Percentiles rank a stretch among this genome's conserved stretches.
Conservation (phyloP, 2,329 filamentous ascomycete genomes). For the Ophiostoma perfectum region DNA sequence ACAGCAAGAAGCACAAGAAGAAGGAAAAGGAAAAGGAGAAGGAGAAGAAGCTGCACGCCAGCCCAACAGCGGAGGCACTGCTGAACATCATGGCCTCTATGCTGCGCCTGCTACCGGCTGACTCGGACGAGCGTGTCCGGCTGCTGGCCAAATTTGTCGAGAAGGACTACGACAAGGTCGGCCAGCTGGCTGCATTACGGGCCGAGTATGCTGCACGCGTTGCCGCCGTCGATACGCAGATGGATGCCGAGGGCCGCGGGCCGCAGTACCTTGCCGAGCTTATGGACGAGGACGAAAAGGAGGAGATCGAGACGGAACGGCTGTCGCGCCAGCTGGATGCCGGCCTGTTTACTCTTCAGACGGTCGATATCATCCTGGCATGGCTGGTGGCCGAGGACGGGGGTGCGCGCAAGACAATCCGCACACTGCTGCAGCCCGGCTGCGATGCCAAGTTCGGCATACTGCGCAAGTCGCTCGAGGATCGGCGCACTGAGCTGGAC, state of each 20-base stretch:
- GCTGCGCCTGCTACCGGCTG: constrained; percentile 70
- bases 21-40: constrained; percentile 15
- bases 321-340: constrained; percentile 72
- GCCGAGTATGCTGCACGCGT: constrained; percentile 63
- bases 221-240: constrained; percentile 55
- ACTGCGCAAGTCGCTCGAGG: constrained; percentile 63
- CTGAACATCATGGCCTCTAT: constrained; percentile 80
- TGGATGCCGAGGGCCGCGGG: constrained; percentile 39
- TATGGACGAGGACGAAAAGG: constrained; percentile 54
- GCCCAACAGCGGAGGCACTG: constrained; percentile 69
- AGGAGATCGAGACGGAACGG: constrained; percentile 63
- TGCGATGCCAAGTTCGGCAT: constrained; percentile 42
- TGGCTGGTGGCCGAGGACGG: constrained; percentile 90
- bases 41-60: constrained; percentile 42
- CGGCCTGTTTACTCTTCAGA: constrained; percentile 77
- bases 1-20: constrained; percentile 24
- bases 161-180: constrained; percentile 83
- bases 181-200: constrained; percentile 64
- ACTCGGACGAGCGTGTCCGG: constrained; percentile 73
- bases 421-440: constrained; percentile 48
- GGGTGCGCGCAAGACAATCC: constrained; percentile 63
- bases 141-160: constrained; percentile 92
- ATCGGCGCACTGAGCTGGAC: constrained; percentile 47
- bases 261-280: constrained; percentile 36
- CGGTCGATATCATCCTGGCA: constrained; percentile 75